A percentile compares a stretch with the other conserved stretches of the same genome.
Evolutionary conservation across 441 rosid genomes (phyloP).

Genomic region (Pelargonium myrrhifolium): DNA sequence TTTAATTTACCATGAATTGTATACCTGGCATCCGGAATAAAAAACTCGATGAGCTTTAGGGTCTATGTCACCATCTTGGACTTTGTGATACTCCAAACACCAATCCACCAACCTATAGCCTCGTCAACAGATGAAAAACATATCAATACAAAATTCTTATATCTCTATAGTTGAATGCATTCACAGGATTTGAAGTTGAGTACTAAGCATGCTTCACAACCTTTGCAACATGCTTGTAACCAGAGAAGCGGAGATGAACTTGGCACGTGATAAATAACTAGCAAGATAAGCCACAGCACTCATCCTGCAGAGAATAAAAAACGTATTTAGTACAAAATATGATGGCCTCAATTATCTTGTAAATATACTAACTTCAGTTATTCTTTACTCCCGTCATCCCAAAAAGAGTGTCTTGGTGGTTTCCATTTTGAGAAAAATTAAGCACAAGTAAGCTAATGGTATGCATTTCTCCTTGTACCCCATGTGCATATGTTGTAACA

Average conservation of each 20-base stretch:
- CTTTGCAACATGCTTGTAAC: slow-evolving; percentile 46
- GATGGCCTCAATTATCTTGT: not conserved
- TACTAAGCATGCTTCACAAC: slow-evolving; percentile 20
- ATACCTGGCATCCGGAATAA: slow-evolving; percentile 82
- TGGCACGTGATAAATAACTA: slow-evolving; percentile 78
- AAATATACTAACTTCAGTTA: not conserved
- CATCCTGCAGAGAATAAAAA: slow-evolving; percentile 46
- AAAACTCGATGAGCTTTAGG: slow-evolving; percentile 45
- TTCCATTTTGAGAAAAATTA: too few relatives aligned
- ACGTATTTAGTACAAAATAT: not conserved
- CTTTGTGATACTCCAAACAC: slow-evolving; percentile 52
- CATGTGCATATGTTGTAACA: too few relatives aligned
- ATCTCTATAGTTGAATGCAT: not conserved
- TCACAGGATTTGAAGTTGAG: not conserved
- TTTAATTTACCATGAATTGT: not conserved
- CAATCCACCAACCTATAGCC: slow-evolving; percentile 59
- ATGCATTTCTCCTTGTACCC: too few relatives aligned
- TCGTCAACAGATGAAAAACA: slow-evolving; percentile 7
- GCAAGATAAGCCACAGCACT: slow-evolving; percentile 82
- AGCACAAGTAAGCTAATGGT: too few relatives aligned
- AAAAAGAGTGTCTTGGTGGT: too few relatives aligned
- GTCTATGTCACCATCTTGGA: slow-evolving; percentile 36
- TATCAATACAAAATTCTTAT: not conserved
- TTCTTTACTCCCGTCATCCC: too few relatives aligned
- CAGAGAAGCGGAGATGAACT: slow-evolving; percentile 47